phyloP scores from a whole-genome alignment of 139 green algal species.

The Coelastrella sp. region DNA sequence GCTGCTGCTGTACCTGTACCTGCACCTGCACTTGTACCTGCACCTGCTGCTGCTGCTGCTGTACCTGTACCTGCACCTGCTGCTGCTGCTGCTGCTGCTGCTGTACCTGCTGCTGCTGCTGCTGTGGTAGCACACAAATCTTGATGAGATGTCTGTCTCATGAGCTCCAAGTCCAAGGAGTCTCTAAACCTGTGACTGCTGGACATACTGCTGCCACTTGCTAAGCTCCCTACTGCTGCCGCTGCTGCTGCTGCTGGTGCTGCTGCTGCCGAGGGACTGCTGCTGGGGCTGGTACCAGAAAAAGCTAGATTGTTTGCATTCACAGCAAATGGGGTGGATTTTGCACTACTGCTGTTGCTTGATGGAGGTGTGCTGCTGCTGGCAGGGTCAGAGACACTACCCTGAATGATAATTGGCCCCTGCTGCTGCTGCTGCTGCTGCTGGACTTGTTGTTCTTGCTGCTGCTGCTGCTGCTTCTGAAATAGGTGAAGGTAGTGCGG shows the following conservation, averaged over 20 bases:
- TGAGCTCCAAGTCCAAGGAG: constrained; percentile 34
- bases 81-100: not conserved
- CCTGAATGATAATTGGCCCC: not conserved
- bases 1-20: not conserved
- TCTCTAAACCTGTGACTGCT: constrained; percentile 37
- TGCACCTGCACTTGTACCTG: not conserved
- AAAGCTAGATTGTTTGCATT: not conserved
- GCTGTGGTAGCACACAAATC: constrained; percentile 1
- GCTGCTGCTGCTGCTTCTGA: constrained; percentile 22
- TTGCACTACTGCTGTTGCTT: not conserved
- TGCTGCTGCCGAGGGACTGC: not conserved
- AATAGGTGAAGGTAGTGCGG: not conserved
- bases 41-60: not conserved
- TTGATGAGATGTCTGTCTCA: constrained; percentile 27
- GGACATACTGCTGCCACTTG: constrained; percentile 16
- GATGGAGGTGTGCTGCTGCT: not conserved
- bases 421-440: not conserved
- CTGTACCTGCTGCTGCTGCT: not conserved
- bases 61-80: not conserved
- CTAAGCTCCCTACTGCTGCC: not conserved
- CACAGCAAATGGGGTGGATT: not conserved
- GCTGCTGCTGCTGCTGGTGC: constrained; percentile 34
- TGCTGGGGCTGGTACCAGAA: not conserved
- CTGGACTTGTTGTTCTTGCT: not conserved
- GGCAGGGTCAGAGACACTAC: not conserved